Evolutionary conservation across 768 basidiomycete genomes (phyloP), one percentile per base, ranked within the genome.

Genomic region (Tephrocybe sp.): DNA sequence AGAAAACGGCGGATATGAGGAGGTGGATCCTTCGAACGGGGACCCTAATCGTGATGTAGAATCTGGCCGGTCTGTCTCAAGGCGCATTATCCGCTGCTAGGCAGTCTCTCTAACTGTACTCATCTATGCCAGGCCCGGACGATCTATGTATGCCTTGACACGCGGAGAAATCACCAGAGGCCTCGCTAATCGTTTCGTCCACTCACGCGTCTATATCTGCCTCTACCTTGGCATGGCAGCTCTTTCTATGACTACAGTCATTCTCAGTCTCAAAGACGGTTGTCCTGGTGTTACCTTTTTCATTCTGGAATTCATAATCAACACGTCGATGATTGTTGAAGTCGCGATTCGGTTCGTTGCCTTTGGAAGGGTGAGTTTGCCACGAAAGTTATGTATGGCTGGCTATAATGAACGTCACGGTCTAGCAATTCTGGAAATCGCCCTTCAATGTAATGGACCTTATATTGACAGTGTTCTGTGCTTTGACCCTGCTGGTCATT

Each of bases 401-500:
- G 16, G 13, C 22, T 35, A n/a, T n/a, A 10, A 46, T 33, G 36
- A 33, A 50, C 51, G 38, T n/a, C n/a, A 57, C 42, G 16, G 30
- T 47, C 35, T 64, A 95, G 93, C 89, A 93, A 92, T 97, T 97
- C 74, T 95, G 92, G 92, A 89, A 82, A 65, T 90, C 91, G n/a
- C 84, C 85, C 10, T 93, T 92, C 72, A 98, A 98, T 65, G 72
- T 91, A 30, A 76, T 95, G 60, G 95, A 98, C 65, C 77, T 97
- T 13, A 79, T 89, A 44, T 77, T 99, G 39, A 98, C 97, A 2
- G 57, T 80, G 23, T 91, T 99, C 71, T 98, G 96, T 64, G 86
- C 83, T 4, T 65, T 98, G 51, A 99, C 97, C 5, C 72, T 99
- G 41, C 75, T 95, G 30, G 83, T 98, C 16, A 82, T 98, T 41